These are phyloP conservation scores for Parathielavia hyrcaniae DNA, from an alignment of 495 filamentous ascomycete genomes.

Conservation along the genomic window DNA sequence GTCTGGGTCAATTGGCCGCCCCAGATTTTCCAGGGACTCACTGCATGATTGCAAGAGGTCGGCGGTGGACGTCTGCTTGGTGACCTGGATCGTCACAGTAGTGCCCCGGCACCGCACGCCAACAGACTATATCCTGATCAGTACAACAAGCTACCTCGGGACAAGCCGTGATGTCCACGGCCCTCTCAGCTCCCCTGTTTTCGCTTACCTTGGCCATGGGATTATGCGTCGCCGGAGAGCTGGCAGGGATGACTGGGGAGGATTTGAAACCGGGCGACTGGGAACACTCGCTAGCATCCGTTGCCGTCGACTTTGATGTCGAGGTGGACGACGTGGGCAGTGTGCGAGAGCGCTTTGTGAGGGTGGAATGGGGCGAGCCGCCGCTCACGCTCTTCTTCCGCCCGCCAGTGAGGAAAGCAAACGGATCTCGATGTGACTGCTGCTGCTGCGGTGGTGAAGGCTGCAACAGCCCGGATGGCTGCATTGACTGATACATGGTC, in stretches of 20 bases:
- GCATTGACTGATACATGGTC: constrained; percentile 18
- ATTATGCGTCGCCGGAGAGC: constrained; percentile 64
- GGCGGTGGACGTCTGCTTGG: constrained; percentile 63
- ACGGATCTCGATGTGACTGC: constrained; percentile 37
- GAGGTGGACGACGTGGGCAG: constrained; percentile 22
- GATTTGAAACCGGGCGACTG: constrained; percentile 19
- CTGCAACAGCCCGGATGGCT: constrained; percentile 30
- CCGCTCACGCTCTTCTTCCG: constrained; percentile 24
- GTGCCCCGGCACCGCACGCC: constrained; percentile 60
- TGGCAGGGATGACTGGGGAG: constrained; percentile 1
- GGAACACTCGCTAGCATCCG: background rate
- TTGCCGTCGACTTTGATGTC: background rate
- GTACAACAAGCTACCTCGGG: constrained; percentile 43
- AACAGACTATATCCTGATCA: constrained; percentile 4
- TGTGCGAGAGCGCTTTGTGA: constrained; percentile 13
- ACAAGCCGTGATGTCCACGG: constrained; percentile 8
- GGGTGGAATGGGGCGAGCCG: constrained; percentile 14
- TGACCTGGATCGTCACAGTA: constrained; percentile 59
- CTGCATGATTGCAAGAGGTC: constrained; percentile 61
- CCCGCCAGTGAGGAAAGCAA: constrained; percentile 34
- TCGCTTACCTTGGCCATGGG: constrained; percentile 61
- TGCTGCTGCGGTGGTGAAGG: constrained; percentile 26
- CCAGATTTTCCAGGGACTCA: constrained; percentile 39
- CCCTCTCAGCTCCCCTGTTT: background rate
- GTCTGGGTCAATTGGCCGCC: constrained; percentile 51